Percentiles rank a stretch among this genome's conserved stretches.
phyloP scores from a whole-genome alignment of 305 asterid species.

The Fraxinus xanthoxyloides region DNA sequence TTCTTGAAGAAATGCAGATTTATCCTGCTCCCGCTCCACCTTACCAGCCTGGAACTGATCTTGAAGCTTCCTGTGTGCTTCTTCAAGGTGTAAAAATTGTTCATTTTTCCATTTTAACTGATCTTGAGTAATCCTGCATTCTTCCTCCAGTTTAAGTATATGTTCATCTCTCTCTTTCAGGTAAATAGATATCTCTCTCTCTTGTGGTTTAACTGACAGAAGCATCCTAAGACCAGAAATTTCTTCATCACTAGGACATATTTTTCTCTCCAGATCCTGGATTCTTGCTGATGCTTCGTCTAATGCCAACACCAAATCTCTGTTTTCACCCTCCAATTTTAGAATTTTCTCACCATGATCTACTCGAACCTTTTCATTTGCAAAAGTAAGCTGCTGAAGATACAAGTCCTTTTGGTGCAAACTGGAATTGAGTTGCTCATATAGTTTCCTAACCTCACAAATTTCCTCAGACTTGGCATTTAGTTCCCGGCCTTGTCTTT shows the following conservation, averaged over 20 bases:
- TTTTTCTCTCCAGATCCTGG: conserved; percentile 40
- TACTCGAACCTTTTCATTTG: conserved; percentile 38
- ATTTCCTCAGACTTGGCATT: conserved; percentile 44
- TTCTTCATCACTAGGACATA: conserved; percentile 42
- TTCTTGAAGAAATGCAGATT: conserved; percentile 35
- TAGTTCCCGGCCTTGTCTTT: conserved; percentile 37
- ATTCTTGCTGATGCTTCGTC: conserved; percentile 45
- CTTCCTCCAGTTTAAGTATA: conserved; percentile 44
- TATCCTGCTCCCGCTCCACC: conserved; percentile 47
- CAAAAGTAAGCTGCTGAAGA: conserved; percentile 39
- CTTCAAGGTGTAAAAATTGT: conserved; percentile 51
- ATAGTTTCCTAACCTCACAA: conserved; percentile 35
- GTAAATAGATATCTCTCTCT: conserved; percentile 26
- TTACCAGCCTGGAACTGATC: conserved; percentile 30
- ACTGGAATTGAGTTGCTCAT: conserved; percentile 44
- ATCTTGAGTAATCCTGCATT: conserved; percentile 25
- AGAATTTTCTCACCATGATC: conserved; percentile 30
- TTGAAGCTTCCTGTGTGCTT: conserved; percentile 41
- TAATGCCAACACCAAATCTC: conserved; percentile 31
- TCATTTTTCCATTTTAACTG: conserved; percentile 53
- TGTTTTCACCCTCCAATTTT: conserved; percentile 38
- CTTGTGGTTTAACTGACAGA: conserved; percentile 28
- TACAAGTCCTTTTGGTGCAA: conserved; percentile 41
- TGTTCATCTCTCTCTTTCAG: conserved; percentile 33
- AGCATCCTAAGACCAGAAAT: conserved; percentile 43